Evolutionary conservation across 805 yeast species (phyloP), one percentile per base, ranked within the genome.

Genomic region (Candida germanica): DNA sequence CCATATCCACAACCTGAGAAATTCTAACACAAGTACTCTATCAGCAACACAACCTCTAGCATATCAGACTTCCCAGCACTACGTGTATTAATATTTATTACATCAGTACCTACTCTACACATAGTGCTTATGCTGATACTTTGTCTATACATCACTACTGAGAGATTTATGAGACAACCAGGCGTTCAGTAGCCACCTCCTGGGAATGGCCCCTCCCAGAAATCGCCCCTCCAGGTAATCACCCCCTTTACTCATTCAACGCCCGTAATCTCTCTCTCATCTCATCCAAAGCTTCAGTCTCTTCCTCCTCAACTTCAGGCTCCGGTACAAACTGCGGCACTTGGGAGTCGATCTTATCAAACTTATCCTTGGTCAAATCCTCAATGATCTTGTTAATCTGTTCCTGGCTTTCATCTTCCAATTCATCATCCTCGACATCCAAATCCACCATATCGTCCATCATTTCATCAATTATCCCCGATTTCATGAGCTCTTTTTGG

Each of bases 391-490:
- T 75, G 41, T 83, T 77, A 14, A 87, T 80, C 49, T 73, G 73
- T 20, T 77, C 79, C 44, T 78, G 84, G 13, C 80, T 82, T 37
- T 84, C 91, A 27, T 69, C 70, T 36, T 75, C 82, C 27, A 76
- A 71, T 40, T 79, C 85, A 7, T 36, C 39, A 31, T 74, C 82
- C 20, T 80, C 87, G 14, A 74, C 80, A 39, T 77, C 61, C 33
- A 69, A 61, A 42, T 89, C 98, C 41, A 91, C 69, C 43, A 86
- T 79, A 54, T 93, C 99, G 39, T 85, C 87, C 55, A 89, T 81
- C 98, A 93, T 93, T 55, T 93, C 98, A 47, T 86, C 87, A 36
- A 93, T 87, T 29, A 93, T 75, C 0, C 93, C 93, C 9, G 85
- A 77, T 58, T 82, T 84, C 77, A 85, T 80, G 49, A 91, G 71